These are phyloP conservation scores for Aspergillus aculeatus DNA, from an alignment of 2,329 filamentous ascomycete species.

Conservation along the genomic window DNA sequence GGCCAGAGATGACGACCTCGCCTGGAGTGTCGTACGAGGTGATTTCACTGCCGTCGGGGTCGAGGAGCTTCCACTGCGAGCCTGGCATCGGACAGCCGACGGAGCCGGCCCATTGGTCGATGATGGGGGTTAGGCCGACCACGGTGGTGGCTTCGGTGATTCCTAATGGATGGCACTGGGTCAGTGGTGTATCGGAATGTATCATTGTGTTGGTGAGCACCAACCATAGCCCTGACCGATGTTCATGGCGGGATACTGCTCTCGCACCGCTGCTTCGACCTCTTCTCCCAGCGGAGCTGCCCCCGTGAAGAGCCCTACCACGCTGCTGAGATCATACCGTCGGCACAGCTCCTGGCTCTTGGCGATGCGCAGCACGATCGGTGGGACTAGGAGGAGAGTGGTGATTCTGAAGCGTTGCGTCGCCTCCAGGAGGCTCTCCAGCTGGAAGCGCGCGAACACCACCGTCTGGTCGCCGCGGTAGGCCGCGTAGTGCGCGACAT, in stretches of 20 bases:
- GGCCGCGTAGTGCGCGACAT: too few relatives aligned
- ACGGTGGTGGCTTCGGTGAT: slow-evolving; percentile 63
- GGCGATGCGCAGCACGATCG: slow-evolving; percentile 61
- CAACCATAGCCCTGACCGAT: slow-evolving; percentile 65
- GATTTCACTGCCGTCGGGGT: slow-evolving; percentile 50
- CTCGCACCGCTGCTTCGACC: slow-evolving; percentile 55
- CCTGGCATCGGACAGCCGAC: slow-evolving; percentile 53
- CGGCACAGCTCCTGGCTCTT: slow-evolving; percentile 42
- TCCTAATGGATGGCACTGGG: too few relatives aligned
- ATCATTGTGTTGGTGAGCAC: too few relatives aligned
- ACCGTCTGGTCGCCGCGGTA: too few relatives aligned
- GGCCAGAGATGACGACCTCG: slow-evolving; percentile 70
- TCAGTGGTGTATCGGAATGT: too few relatives aligned
- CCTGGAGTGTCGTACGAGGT: slow-evolving; percentile 53
- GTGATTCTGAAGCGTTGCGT: too few relatives aligned
- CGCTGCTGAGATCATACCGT: slow-evolving; percentile 56
- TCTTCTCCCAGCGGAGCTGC: slow-evolving; percentile 59
- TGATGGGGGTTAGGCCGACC: slow-evolving; percentile 27
- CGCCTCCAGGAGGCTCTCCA: too few relatives aligned
- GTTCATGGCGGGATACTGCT: slow-evolving; percentile 58
- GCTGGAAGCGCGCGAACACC: too few relatives aligned
- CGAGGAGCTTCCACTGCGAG: slow-evolving; percentile 61
- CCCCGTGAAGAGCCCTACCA: slow-evolving; percentile 59
- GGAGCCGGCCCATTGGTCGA: slow-evolving; percentile 46
- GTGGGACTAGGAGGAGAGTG: slow-evolving; percentile 53